Evolutionary conservation across 169 alveolate genomes (phyloP).

Genomic region (Eimeria brunetti): DNA sequence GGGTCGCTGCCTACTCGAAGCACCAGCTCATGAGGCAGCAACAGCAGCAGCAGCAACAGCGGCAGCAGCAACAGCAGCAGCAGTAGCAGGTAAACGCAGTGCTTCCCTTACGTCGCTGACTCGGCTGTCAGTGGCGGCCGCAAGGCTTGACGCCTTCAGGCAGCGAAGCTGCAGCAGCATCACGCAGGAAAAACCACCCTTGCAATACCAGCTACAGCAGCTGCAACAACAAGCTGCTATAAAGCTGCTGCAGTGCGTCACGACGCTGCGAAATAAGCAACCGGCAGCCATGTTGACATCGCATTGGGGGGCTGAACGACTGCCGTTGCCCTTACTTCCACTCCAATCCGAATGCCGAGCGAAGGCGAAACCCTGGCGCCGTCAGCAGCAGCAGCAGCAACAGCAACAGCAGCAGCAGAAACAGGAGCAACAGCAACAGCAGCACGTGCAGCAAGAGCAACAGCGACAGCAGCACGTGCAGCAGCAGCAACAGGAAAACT

Average conservation of each 20-base stretch:
- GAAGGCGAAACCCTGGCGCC: neutral
- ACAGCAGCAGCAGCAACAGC: conserved; percentile 24
- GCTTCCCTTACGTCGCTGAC: neutral
- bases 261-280: neutral
- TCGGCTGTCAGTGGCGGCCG: neutral
- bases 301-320: neutral
- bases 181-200: neutral
- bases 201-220: conserved; percentile 8
- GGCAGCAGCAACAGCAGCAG: neutral
- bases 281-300: neutral
- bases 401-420: neutral
- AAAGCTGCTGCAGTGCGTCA: conserved; percentile 3
- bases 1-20: neutral
- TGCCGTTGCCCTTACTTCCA: neutral
- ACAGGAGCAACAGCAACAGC: neutral
- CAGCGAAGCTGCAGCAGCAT: neutral
- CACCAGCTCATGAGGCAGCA: neutral
- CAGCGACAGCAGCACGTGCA: neutral
- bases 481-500: neutral
- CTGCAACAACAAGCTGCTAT: neutral
- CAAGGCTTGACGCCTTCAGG: conserved; percentile 5
- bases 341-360: neutral
- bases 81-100: neutral
- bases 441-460: neutral
- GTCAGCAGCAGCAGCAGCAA: conserved; percentile 21